Conservation (phyloP, 257 asterid genomes). For the Ballota nigra region DNA sequence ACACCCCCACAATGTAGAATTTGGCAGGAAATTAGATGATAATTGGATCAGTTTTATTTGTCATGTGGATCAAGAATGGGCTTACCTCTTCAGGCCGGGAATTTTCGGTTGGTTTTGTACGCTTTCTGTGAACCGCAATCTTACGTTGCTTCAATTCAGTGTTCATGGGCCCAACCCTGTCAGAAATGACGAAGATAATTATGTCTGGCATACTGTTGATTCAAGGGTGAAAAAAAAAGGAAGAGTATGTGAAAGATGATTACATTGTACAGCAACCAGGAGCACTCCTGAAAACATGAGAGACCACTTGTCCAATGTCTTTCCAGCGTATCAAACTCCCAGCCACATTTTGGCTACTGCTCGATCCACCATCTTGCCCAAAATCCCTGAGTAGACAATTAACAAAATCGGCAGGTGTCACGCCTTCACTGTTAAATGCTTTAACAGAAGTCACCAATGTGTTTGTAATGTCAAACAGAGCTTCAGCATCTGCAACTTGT, state of each 20-base stretch:
- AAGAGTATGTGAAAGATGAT: constrained; percentile 6
- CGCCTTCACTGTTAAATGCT: constrained; percentile 64
- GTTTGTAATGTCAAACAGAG: constrained; percentile 79
- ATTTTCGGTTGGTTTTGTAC: constrained; percentile 52
- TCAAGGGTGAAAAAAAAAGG: not conserved
- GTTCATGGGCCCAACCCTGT: constrained; percentile 95
- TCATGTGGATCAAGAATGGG: not conserved
- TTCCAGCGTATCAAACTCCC: constrained; percentile 58
- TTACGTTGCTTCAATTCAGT: constrained; percentile 82
- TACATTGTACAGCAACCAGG: constrained; percentile 86
- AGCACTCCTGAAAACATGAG: constrained; percentile 63
- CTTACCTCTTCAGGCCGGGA: constrained; percentile 81
- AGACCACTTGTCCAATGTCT: constrained; percentile 61
- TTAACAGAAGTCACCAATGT: constrained; percentile 83
- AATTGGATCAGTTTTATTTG: not conserved
- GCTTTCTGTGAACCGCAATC: constrained; percentile 53
- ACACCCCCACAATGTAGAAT: too few species aligned
- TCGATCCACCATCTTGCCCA: constrained; percentile 52
- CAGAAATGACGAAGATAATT: not conserved
- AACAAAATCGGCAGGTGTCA: constrained; percentile 78
- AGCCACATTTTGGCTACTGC: constrained; percentile 41
- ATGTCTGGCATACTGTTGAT: not conserved
- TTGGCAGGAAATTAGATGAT: not conserved
- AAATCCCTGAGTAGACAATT: constrained; percentile 66
- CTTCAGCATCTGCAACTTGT: constrained; percentile 96